Percentiles rank a stretch among this genome's conserved stretches.
Evolutionary conservation across 2,329 filamentous ascomycete species (phyloP).

Genomic region (Chalara sp.): DNA sequence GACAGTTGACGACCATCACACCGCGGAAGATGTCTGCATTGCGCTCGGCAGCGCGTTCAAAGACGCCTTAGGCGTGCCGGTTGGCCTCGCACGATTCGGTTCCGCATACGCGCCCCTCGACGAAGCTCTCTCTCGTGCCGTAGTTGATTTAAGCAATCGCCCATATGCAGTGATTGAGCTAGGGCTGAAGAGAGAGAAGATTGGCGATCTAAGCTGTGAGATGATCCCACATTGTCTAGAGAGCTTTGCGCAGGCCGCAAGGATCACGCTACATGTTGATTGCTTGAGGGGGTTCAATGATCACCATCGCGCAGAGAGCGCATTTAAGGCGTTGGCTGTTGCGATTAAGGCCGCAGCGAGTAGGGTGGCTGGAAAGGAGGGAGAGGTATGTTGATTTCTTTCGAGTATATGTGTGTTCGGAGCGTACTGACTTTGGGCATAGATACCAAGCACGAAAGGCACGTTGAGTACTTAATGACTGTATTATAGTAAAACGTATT

Average conservation of each 20-base stretch:
- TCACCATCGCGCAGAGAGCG: slow-evolving; percentile 92
- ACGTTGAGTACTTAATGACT: slow-evolving; percentile 57
- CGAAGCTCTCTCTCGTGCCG: slow-evolving; percentile 87
- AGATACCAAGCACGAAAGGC: slow-evolving; percentile 89
- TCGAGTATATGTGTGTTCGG: not conserved
- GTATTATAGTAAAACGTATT: not conserved
- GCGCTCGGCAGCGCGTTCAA: slow-evolving; percentile 84
- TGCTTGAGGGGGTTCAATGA: slow-evolving; percentile 88
- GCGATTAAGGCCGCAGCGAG: slow-evolving; percentile 73
- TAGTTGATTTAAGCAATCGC: slow-evolving; percentile 90
- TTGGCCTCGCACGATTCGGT: slow-evolving; percentile 84
- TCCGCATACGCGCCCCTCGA: slow-evolving; percentile 90
- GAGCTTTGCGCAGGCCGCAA: slow-evolving; percentile 86
- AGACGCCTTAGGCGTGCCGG: slow-evolving; percentile 66
- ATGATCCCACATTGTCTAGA: slow-evolving; percentile 96
- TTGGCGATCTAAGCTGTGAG: slow-evolving; percentile 87
- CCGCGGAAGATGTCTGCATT: slow-evolving; percentile 90
- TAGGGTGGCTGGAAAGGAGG: slow-evolving; percentile 71
- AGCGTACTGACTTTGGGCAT: not conserved
- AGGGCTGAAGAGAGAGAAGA: slow-evolving; percentile 82
- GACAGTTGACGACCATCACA: slow-evolving; percentile 95
- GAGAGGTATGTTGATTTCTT: slow-evolving; percentile 44
- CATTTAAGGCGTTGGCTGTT: slow-evolving; percentile 92
- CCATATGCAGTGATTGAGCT: slow-evolving; percentile 80
- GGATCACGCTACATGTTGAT: slow-evolving; percentile 92